Evolutionary conservation across 352 stramenopile genomes (phyloP).

Genomic region (Phytophthora sp.): DNA sequence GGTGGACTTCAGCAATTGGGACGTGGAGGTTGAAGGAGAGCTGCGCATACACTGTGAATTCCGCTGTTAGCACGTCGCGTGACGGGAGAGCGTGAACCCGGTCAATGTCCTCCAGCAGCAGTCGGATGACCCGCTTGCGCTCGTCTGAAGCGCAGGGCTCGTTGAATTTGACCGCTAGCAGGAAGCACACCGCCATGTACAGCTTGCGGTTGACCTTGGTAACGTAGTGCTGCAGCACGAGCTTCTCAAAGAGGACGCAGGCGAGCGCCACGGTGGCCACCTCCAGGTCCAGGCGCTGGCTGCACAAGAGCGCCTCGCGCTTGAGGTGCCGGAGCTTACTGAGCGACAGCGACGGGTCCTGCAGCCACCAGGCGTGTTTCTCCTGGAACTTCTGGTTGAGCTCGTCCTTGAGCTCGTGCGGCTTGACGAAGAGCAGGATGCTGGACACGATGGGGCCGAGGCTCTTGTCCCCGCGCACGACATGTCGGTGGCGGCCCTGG

Average conservation of each 20-base stretch:
- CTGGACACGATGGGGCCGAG: constrained; percentile 93
- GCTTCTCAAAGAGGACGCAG: constrained; percentile 97
- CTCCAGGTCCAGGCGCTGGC: constrained; percentile 89
- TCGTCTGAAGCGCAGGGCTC: constrained; percentile 73
- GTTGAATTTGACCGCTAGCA: constrained; percentile 95
- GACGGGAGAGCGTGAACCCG: constrained; percentile 80
- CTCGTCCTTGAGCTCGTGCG: constrained; percentile 94
- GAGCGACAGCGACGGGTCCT: constrained; percentile 90
- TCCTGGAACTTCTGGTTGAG: constrained; percentile 98
- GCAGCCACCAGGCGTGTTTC: constrained; percentile 91
- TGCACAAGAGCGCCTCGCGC: constrained; percentile 78
- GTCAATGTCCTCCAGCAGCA: constrained; percentile 83
- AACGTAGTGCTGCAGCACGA: constrained; percentile 95
- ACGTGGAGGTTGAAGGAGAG: constrained; percentile 91
- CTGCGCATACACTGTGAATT: constrained; percentile 92
- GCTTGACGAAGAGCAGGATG: constrained; percentile 96
- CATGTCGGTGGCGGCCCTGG: constrained; percentile 80
- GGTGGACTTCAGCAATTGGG: constrained; percentile 75
- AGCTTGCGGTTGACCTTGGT: constrained; percentile 96
- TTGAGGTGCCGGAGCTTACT: constrained; percentile 97
- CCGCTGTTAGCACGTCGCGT: constrained; percentile 83
- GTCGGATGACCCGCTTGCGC: constrained; percentile 66
- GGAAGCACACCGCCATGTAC: constrained; percentile 95
- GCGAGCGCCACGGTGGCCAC: constrained; percentile 94
- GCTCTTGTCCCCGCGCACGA: constrained; percentile 87